Base-by-base conservation (phyloP, 2,329 filamentous ascomycete genomes). In the Alternaria incomplexa region DNA sequence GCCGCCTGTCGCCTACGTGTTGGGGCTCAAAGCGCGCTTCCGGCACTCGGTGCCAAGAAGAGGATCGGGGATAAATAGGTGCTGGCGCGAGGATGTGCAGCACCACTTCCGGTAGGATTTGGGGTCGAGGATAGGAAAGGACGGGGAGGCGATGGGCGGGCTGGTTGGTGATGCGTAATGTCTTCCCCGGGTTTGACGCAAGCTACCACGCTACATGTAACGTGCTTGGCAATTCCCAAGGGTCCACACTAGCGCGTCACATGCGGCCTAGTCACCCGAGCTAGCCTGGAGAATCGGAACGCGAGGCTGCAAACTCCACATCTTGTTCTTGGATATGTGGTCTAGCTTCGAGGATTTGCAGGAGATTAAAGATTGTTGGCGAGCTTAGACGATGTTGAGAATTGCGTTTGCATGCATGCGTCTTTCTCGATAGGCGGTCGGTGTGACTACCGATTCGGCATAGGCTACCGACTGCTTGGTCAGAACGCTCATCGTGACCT, bases 1-100 rank as follows among this genome's bases (percentile, higher is more conserved):
- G 66, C 67, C 69, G 71, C 70, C 71, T 58, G 43, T 48, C 48
- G 59, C 55, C 52, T 55, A 28, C 47, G 55, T 58, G 40, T 55
- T 50, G 40, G 52, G 36, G 50, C 46, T 60, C 56, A 51, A 32
- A 51, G 47, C 46, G 48, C 28, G 40, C 22, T 46, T 26, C 13
- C 22, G 46, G 48, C 60, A 62, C 55, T 22, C 43, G 17, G 56
- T 62, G 56, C 56, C 60, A 11, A 56, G 22, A 22, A 3, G 44
- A 45, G 44, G 30, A 7, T 44, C 20, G 12, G 26, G 12, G 8
- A n/a, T 32, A 12, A n/a, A 13, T 7, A 22, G 11, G 23, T 44
- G 25, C 30, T 20, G 25, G 12, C 54, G 28, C 23, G 5, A 50
- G 23, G 26, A 26, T 12, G 6, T 26, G 23, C n/a, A 26, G 50